Evolutionary conservation across 306 rosid genomes (phyloP), one percentile per base, ranked within the genome.

Genomic region (Castanea sativa): DNA sequence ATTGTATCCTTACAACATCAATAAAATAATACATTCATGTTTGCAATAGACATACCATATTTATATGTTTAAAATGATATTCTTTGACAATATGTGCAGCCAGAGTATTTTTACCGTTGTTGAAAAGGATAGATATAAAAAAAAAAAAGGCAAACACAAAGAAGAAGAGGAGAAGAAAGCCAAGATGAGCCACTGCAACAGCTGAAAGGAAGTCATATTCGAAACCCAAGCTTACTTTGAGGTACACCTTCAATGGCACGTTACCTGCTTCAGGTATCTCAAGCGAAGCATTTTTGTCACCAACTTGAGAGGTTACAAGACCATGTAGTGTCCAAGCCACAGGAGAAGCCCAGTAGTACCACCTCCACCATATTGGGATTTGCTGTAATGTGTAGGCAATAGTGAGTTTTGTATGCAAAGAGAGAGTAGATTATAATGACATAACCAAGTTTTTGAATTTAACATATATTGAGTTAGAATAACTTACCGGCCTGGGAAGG

Each of bases 361-460:
- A 93, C 67, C 94, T 90, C 97, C 98, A 90, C 98, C 97, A 93
- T 38, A 88, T 55, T 1, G 98, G 97, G 71, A 93, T 93, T 55
- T 76, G 85, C 98, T 91, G 90, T 83, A 83, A 76, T 71, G 5
- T 19, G 5, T 18, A 33, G 59, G 16, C 20, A 15, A 33, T 25
- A 2, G 52, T 78, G 1, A 41, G 51, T 0, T 63, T 67, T 19
- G 51, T 33, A 65, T 65, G 23, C 23, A 18, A 32, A 32, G 71
- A 16, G 23, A 33, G 21, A 2, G 4, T 6, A 2, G 12, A 43
- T 43, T 43, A 43, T 43, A 43, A 10, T 43, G 49, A 43, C 49
- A 43, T 8, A 63, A 27, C 41, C 15, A 21, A 63, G 20, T 15
- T n/a, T 38, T 27, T 19, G 18, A 15, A 27, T 38, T 38, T 43